Base-by-base conservation (phyloP, 306 rosid genomes). In the Medicago arabica region DNA sequence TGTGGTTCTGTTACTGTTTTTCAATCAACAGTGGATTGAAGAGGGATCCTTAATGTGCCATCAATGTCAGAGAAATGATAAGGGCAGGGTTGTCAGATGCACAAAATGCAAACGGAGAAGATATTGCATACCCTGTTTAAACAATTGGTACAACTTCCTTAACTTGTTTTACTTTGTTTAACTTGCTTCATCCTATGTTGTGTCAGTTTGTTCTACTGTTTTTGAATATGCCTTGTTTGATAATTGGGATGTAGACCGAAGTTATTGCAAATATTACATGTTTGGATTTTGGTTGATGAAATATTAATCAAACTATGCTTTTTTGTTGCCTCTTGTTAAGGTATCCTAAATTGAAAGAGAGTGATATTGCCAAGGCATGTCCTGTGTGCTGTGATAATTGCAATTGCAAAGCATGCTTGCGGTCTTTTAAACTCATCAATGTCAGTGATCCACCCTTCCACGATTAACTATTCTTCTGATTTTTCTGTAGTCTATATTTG, bases 51-150 rank as follows among this genome's bases (percentile, higher is more conserved):
- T 70, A 53, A 92, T 90, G 97, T 95, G 97, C 75, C 98, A 92
- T 84, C 97, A 95, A 57, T 92, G 98, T 65, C 96, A 95, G 80
- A 90, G 93, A 82, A 92, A 87, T 73, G 97, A 90, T 41, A 95
- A 89, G 79, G 97, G 93, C 18, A 19, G 70, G 50, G 93, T 95
- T 65, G 89, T 90, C 19, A 81, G 93, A 68, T 90, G 97, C 69
- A 47, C 17, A 1, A 0, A 0, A 0, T 95, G 97, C 61, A 84
- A 51, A 39, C 74, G 80, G 71, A 95, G 81, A 82, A 85, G 97
- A 13, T 90, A 9, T 80, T 92, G 97, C 71, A 0, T 87, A 21
- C 89, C 74, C 12, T 94, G 96, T 74, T 5, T 90, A 38, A 8
- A 8, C 2, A 82, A 57, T 12, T 92, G 97, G 97, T 91, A 87